Conservation (phyloP, 768 basidiomycete genomes). For the Termitomyces sp. region DNA sequence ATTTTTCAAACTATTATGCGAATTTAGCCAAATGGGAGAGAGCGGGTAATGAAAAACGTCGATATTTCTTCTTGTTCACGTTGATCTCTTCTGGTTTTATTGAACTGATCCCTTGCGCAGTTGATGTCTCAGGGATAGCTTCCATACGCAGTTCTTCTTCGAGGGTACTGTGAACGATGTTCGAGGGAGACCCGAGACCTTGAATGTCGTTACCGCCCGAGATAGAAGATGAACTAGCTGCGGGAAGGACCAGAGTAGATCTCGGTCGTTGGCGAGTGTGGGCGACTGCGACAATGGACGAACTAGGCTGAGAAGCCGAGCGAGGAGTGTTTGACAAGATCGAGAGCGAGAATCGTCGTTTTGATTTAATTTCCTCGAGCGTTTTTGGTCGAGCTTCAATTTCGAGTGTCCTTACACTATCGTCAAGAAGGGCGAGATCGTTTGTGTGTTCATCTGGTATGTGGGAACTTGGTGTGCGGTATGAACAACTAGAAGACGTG, state of each 20-base stretch:
- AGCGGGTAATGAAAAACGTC: conserved; percentile 26
- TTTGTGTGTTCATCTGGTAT: neutral
- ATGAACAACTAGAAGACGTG: conserved; percentile 15
- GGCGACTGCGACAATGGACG: conserved; percentile 10
- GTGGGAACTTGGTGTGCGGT: neutral
- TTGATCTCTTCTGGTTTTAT: neutral
- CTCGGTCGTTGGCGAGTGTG: conserved; percentile 3
- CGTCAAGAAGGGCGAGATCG: neutral
- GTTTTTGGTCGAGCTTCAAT: conserved; percentile 22
- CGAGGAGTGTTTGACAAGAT: conserved; percentile 16
- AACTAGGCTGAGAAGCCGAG: conserved; percentile 13
- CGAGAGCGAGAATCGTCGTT: conserved; percentile 31
- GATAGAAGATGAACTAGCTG: neutral
- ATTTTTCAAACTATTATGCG: neutral
- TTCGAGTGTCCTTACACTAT: neutral
- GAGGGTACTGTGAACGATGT: neutral
- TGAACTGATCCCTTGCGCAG: neutral
- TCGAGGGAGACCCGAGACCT: neutral
- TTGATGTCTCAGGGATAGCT: neutral
- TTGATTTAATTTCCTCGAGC: conserved; percentile 30
- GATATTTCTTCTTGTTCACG: conserved; percentile 15
- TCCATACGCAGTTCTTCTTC: neutral
- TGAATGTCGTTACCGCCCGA: neutral
- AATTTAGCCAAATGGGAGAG: conserved; percentile 19
- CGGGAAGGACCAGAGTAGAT: conserved; percentile 4